phyloP scores from a whole-genome alignment of 1,139 yeast species.

The Sugiyamaella xylanicola region DNA sequence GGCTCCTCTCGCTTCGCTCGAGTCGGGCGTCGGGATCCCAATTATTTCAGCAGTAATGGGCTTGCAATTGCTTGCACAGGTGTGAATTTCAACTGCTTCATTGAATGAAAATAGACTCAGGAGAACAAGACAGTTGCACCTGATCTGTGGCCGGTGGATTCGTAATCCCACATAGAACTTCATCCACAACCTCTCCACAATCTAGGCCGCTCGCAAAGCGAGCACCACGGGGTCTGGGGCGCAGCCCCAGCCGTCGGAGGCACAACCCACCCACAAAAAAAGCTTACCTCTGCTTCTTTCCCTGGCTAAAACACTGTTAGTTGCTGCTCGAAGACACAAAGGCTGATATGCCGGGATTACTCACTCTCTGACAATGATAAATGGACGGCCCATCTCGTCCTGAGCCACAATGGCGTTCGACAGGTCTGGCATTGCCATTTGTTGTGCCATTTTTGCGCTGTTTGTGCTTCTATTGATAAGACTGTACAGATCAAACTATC shows the following conservation, averaged over 20 bases:
- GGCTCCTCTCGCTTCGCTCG: slow-evolving; percentile 3
- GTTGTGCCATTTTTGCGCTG: slow-evolving; percentile 25
- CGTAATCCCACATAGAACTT: too few relatives aligned
- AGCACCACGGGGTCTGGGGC: not conserved
- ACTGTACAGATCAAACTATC: slow-evolving; percentile 1
- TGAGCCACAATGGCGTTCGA: slow-evolving; percentile 98
- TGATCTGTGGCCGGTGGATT: too few relatives aligned
- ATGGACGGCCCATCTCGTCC: slow-evolving; percentile 99
- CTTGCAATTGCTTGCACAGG: too few relatives aligned
- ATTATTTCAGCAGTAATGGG: too few relatives aligned
- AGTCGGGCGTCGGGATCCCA: too few relatives aligned
- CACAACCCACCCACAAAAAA: not conserved
- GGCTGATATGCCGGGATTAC: slow-evolving; percentile 25
- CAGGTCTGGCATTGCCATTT: slow-evolving; percentile 85
- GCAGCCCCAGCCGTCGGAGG: not conserved
- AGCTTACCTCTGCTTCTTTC: slow-evolving; percentile 65
- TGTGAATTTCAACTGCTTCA: too few relatives aligned
- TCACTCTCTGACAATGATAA: slow-evolving; percentile 87
- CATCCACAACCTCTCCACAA: not conserved
- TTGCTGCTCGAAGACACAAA: not conserved
- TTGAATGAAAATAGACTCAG: too few relatives aligned
- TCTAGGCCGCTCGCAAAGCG: not conserved
- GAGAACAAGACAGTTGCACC: too few relatives aligned
- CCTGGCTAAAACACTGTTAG: slow-evolving; percentile 53
- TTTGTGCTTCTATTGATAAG: not conserved